A percentile compares a stretch with the other conserved stretches of the same genome.
These are phyloP conservation scores for Zygoascus hellenicus DNA, from an alignment of 1,139 yeast species.

Conservation along the genomic window DNA sequence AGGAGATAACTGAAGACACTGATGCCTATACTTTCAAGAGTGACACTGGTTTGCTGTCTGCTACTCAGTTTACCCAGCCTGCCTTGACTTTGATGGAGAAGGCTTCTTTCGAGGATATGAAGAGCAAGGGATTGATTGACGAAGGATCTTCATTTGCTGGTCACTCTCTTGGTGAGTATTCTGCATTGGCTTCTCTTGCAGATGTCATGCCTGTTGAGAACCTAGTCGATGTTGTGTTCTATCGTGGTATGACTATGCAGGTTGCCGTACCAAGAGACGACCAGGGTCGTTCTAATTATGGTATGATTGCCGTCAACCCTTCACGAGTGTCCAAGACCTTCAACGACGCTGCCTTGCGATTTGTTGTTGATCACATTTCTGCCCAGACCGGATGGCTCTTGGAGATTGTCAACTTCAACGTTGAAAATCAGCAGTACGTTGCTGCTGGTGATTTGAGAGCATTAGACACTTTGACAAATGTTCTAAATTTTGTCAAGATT, in stretches of 20 bases:
- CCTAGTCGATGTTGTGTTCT: slow-evolving; percentile 95
- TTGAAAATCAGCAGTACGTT: slow-evolving; percentile 96
- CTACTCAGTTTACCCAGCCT: slow-evolving; percentile 99
- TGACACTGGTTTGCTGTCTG: slow-evolving; percentile 91
- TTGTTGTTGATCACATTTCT: slow-evolving; percentile 86
- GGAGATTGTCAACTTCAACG: slow-evolving; percentile 97
- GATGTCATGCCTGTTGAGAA: slow-evolving; percentile 99
- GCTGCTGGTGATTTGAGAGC: slow-evolving; percentile 98
- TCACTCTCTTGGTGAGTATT: slow-evolving; percentile 98
- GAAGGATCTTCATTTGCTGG: slow-evolving; percentile 95
- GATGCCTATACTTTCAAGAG: slow-evolving; percentile 84
- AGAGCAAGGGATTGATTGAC: slow-evolving; percentile 91
- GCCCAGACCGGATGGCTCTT: slow-evolving; percentile 84
- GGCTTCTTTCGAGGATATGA: slow-evolving; percentile 97
- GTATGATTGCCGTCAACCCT: slow-evolving; percentile 99
- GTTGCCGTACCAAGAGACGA: slow-evolving; percentile 98
- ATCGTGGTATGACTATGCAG: slow-evolving; percentile 99
- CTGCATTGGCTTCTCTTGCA: slow-evolving; percentile 94
- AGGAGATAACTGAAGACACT: slow-evolving; percentile 75
- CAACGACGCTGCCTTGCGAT: slow-evolving; percentile 87
- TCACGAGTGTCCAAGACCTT: slow-evolving; percentile 84
- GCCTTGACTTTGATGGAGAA: slow-evolving; percentile 99
- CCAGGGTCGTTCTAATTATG: slow-evolving; percentile 92
- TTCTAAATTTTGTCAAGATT: slow-evolving; percentile 82
- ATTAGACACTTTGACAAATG: slow-evolving; percentile 87